These are phyloP conservation scores for Hanseniaspora uvarum DNA, from an alignment of 1,139 yeast species.

Conservation along the genomic window DNA sequence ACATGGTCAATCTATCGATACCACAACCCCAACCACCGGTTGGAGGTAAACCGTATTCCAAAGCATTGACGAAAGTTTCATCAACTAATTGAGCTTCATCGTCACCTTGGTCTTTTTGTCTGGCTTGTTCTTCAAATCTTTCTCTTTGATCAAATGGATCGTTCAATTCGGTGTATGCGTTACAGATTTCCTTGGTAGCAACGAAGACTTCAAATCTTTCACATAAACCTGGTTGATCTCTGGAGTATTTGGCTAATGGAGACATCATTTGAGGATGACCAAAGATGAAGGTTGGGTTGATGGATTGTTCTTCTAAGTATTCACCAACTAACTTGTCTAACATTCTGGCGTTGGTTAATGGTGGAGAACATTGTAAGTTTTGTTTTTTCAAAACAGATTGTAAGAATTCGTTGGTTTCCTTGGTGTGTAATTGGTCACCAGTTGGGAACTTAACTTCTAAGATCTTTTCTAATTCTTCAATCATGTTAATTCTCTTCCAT, in stretches of 20 bases:
- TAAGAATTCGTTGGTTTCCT: constrained; percentile 84
- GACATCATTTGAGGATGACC: constrained; percentile 99
- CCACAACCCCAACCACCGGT: constrained; percentile 99
- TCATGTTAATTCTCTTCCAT: constrained; percentile 98
- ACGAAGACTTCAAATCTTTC: constrained; percentile 98
- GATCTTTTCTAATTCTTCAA: constrained; percentile 82
- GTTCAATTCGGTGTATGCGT: constrained; percentile 97
- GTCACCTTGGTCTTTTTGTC: constrained; percentile 97
- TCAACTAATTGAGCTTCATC: constrained; percentile 96
- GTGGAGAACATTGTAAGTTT: constrained; percentile 88
- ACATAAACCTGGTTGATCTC: constrained; percentile 86
- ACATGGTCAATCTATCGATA: constrained; percentile 96
- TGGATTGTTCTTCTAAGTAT: constrained; percentile 69
- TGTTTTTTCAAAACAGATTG: constrained; percentile 66
- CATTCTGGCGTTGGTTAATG: constrained; percentile 97
- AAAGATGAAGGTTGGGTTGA: constrained; percentile 93
- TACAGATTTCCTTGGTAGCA: constrained; percentile 95
- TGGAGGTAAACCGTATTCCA: constrained; percentile 97
- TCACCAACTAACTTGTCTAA: constrained; percentile 96
- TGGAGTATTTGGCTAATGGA: constrained; percentile 93
- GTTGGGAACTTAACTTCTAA: constrained; percentile 87
- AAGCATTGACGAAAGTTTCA: constrained; percentile 93
- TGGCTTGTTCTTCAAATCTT: constrained; percentile 97
- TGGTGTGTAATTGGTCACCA: constrained; percentile 89
- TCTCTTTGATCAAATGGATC: constrained; percentile 97